A percentile compares a stretch with the other conserved stretches of the same genome.
Conservation (phyloP, 257 asterid genomes). For the Nicotiana attenuata region DNA sequence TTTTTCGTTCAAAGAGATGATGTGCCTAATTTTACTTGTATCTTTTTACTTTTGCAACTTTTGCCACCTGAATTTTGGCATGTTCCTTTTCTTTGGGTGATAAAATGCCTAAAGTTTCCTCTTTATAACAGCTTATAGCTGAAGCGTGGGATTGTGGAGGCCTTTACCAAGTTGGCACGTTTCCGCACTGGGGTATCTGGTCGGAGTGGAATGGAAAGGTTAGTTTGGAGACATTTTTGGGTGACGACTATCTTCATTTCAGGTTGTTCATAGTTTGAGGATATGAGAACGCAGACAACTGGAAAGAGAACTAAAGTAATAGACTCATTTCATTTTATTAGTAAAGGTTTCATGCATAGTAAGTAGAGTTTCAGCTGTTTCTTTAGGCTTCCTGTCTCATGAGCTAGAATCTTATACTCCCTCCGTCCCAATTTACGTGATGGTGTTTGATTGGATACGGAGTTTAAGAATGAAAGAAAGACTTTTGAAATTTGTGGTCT, state of each 20-base stretch:
- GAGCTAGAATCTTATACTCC: background rate
- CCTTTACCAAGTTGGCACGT: constrained; percentile 91
- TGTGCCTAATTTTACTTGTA: background rate
- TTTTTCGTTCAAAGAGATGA: background rate
- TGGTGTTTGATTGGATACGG: too few species aligned
- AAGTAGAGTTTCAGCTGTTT: background rate
- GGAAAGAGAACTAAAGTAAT: background rate
- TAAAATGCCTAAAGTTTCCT: background rate
- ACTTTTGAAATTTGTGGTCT: too few species aligned
- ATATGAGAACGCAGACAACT: background rate
- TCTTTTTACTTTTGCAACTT: background rate
- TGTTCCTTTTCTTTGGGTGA: constrained; percentile 7
- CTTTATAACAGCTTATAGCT: constrained; percentile 70
- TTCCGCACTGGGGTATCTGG: constrained; percentile 98
- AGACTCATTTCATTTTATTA: background rate
- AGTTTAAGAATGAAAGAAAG: too few species aligned
- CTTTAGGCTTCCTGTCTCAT: background rate
- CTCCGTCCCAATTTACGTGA: too few species aligned
- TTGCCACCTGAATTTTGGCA: background rate
- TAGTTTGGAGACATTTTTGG: constrained; percentile 13
- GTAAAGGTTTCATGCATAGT: background rate
- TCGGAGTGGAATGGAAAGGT: constrained; percentile 99
- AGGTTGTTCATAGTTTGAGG: background rate
- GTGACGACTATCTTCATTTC: background rate
- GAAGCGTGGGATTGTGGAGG: constrained; percentile 99